Conservation (phyloP, 441 rosid genomes). For the Theobroma grandiflorum region DNA sequence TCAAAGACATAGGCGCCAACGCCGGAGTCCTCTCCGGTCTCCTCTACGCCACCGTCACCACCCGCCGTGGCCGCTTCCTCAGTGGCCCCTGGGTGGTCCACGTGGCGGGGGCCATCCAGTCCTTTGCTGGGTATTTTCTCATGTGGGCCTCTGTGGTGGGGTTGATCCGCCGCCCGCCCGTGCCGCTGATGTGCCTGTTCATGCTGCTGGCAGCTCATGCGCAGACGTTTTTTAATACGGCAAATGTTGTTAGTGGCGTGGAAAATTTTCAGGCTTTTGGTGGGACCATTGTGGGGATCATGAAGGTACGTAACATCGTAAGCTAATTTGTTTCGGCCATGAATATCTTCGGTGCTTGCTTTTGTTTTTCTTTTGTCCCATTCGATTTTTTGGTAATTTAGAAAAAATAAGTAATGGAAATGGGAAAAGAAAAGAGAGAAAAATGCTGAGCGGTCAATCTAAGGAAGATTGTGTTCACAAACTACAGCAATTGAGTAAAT, state of each 20-base stretch:
- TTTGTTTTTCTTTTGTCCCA: not conserved
- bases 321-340: not conserved
- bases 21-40: slow-evolving; percentile 79
- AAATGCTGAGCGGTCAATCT: not conserved
- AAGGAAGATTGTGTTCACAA: not conserved
- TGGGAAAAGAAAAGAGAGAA: not conserved
- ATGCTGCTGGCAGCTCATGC: slow-evolving; percentile 73
- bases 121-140: slow-evolving; percentile 72
- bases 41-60: slow-evolving; percentile 61
- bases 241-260: slow-evolving; percentile 79
- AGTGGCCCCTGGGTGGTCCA: slow-evolving; percentile 83
- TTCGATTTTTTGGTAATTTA: not conserved
- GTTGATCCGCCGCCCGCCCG: slow-evolving; percentile 65
- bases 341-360: not conserved
- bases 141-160: slow-evolving; percentile 90
- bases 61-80: slow-evolving; percentile 27
- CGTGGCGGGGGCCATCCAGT: slow-evolving; percentile 67
- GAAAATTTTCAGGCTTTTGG: slow-evolving; percentile 70
- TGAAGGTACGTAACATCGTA: slow-evolving; percentile 59
- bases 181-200: slow-evolving; percentile 75
- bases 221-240: slow-evolving; percentile 79
- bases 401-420: not conserved
- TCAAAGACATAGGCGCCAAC: slow-evolving; percentile 92
- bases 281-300: slow-evolving; percentile 87
- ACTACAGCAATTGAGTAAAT: not conserved